Conservation (phyloP, 768 basidiomycete genomes). For the Phaffia tasmanica region DNA sequence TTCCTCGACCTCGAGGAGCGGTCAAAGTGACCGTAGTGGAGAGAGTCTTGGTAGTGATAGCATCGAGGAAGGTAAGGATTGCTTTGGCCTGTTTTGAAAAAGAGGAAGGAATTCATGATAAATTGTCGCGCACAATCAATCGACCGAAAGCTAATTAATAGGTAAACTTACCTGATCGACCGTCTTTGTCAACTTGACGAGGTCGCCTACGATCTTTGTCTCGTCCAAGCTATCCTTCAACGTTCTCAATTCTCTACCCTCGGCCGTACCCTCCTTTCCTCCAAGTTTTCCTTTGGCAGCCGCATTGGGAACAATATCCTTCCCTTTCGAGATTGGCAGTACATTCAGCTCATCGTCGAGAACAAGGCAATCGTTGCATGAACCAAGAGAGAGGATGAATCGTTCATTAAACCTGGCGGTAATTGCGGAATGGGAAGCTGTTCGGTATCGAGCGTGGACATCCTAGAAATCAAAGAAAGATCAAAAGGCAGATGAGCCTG, state of each 20-base stretch:
- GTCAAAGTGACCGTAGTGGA: conserved; percentile 92
- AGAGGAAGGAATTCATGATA: neutral
- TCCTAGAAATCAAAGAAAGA: conserved; percentile 49
- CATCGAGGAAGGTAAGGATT: conserved; percentile 85
- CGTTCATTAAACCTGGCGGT: conserved; percentile 97
- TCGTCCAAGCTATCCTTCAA: conserved; percentile 68
- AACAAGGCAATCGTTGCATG: conserved; percentile 82
- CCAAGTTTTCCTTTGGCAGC: conserved; percentile 33
- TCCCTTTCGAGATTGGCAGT: conserved; percentile 85
- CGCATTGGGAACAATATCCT: conserved; percentile 64
- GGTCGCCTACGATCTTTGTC: conserved; percentile 74
- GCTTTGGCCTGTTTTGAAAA: conserved; percentile 52
- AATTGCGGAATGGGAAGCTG: conserved; percentile 66
- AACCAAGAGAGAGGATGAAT: conserved; percentile 91
- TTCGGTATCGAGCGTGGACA: conserved; percentile 87
- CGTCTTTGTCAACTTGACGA: conserved; percentile 81
- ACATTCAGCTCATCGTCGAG: conserved; percentile 98
- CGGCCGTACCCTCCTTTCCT: conserved; percentile 42
- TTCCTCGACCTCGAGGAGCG: conserved; percentile 87
- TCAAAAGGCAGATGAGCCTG: neutral
- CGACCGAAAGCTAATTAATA: neutral
- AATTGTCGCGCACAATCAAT: neutral
- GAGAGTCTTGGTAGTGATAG: conserved; percentile 82
- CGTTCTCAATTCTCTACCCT: conserved; percentile 47
- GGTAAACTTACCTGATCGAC: conserved; percentile 58